phyloP scores from a whole-genome alignment of 2,329 filamentous ascomycete species.

The Penicillium janthinellum region DNA sequence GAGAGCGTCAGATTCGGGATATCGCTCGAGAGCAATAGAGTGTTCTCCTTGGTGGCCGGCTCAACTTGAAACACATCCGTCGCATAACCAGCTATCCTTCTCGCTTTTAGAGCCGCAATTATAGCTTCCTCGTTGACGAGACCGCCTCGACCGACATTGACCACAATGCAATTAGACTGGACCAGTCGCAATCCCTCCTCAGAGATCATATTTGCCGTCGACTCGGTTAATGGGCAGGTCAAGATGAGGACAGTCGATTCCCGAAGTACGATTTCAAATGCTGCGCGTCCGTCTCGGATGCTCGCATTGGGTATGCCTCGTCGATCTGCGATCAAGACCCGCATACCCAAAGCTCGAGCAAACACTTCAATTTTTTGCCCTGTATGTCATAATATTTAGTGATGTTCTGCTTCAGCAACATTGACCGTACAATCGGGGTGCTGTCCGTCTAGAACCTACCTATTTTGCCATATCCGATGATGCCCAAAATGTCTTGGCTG shows the following conservation, averaged over 20 bases:
- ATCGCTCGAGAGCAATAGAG: background rate
- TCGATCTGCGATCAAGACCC: background rate
- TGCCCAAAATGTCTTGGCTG: background rate
- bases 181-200: background rate
- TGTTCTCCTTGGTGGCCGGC: background rate
- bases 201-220: background rate
- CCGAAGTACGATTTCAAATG: background rate
- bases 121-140: background rate
- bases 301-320: background rate
- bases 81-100: background rate
- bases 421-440: background rate
- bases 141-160: background rate
- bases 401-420: background rate
- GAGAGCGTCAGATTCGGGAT: background rate
- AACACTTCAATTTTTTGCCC: background rate
- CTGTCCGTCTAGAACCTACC: background rate
- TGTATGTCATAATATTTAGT: background rate
- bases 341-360: background rate
- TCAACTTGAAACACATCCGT: background rate
- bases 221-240: background rate
- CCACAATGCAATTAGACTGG: background rate
- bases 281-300: background rate
- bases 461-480: background rate
- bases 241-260: background rate
- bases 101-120: background rate